Percentiles rank a stretch among this genome's conserved stretches.
These are phyloP conservation scores for Argentina anserina DNA, from an alignment of 306 rosid species.

Conservation along the genomic window DNA sequence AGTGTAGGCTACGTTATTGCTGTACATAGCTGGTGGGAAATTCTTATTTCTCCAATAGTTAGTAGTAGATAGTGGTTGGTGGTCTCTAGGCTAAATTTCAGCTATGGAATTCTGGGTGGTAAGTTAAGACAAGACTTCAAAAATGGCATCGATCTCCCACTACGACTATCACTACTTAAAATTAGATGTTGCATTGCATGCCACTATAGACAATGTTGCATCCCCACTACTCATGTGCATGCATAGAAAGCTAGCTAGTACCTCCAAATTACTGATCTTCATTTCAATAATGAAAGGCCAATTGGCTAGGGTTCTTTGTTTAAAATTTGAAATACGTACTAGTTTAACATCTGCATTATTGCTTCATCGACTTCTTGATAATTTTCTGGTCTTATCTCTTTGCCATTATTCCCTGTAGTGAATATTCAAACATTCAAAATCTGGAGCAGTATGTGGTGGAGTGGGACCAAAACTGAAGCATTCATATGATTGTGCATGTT, in stretches of 20 bases:
- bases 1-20: neutral
- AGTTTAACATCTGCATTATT: neutral
- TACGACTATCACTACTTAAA: neutral
- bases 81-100: conserved; percentile 11
- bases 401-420: neutral
- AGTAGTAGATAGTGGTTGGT: conserved; percentile 11
- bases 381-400: neutral
- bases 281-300: neutral
- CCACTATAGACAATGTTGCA: neutral
- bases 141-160: conserved; percentile 7
- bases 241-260: neutral
- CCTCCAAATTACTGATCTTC: neutral
- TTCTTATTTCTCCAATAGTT: neutral
- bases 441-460: neutral
- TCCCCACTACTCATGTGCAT: neutral
- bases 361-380: conserved; percentile 1
- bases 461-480: neutral
- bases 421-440: conserved; percentile 3
- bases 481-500: neutral
- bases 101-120: neutral
- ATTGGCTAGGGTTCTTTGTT: neutral
- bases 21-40: neutral
- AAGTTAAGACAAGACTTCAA: neutral
- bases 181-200: conserved; percentile 8
- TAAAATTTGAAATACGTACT: conserved; percentile 7